Percentiles rank a stretch among this genome's conserved stretches.
These are phyloP conservation scores for Scytalidium lignicola DNA, from an alignment of 2,329 filamentous ascomycete genomes.

Conservation along the genomic window DNA sequence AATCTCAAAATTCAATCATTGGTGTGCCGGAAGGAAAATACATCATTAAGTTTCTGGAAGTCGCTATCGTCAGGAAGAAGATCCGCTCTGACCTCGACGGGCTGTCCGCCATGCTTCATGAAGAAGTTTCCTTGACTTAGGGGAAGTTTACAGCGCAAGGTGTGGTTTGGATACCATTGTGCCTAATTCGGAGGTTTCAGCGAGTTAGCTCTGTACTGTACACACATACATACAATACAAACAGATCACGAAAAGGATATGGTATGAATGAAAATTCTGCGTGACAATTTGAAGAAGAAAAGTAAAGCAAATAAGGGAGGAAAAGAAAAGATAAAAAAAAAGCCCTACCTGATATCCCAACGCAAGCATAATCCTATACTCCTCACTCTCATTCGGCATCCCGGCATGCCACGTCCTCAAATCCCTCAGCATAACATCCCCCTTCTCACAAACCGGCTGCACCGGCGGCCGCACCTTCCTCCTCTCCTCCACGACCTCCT, in stretches of 20 bases:
- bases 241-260: too few relatives aligned
- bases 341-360: conserved; percentile 30
- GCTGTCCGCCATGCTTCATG: conserved; percentile 19
- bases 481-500: conserved; percentile 34
- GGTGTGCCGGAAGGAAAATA: conserved; percentile 16
- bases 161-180: conserved; percentile 25
- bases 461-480: conserved; percentile 35
- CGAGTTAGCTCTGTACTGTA: too few relatives aligned
- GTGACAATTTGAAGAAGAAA: too few relatives aligned
- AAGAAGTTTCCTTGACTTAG: conserved; percentile 23
- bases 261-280: too few relatives aligned
- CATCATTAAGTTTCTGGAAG: conserved; percentile 21
- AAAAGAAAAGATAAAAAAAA: background rate
- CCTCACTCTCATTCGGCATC: conserved; percentile 50
- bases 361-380: conserved; percentile 53
- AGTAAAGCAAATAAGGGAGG: conserved; percentile 1
- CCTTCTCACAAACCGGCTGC: conserved; percentile 48
- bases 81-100: conserved; percentile 23
- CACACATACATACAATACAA: too few relatives aligned
- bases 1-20: background rate
- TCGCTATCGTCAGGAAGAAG: conserved; percentile 18
- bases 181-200: too few relatives aligned
- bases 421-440: conserved; percentile 53
- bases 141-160: conserved; percentile 20
- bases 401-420: conserved; percentile 59